A percentile compares a stretch with the other conserved stretches of the same genome.
Conservation (phyloP, 805 yeast species). For the Nakazawaea wyomingensis region DNA sequence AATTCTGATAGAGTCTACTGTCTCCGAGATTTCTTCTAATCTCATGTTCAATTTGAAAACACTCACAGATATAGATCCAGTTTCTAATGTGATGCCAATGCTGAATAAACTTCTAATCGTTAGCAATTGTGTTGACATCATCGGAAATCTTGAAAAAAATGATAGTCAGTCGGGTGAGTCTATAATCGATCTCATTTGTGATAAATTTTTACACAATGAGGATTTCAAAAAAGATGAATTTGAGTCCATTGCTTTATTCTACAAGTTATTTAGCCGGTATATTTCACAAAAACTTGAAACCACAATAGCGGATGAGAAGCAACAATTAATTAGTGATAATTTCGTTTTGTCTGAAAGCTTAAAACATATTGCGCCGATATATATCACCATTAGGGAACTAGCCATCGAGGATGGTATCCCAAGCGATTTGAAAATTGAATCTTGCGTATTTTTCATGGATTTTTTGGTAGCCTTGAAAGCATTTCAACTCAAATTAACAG, state of each 20-base stretch:
- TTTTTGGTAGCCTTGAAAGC: slow-evolving; percentile 28
- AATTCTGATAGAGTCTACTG: slow-evolving; percentile 14
- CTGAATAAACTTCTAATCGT: slow-evolving; percentile 17
- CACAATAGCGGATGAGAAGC: slow-evolving; percentile 13
- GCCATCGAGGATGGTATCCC: background rate
- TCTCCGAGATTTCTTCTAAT: slow-evolving; percentile 12
- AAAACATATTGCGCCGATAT: background rate
- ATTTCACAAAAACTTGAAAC: slow-evolving; percentile 18
- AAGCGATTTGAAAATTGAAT: slow-evolving; percentile 5
- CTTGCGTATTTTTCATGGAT: slow-evolving; percentile 22
- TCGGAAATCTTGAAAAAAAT: slow-evolving; percentile 18
- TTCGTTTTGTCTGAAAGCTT: slow-evolving; percentile 1
- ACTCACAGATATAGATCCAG: background rate
- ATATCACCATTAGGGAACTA: background rate
- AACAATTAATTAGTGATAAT: slow-evolving; percentile 1
- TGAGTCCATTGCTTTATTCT: background rate
- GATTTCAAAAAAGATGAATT: background rate
- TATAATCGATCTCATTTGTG: slow-evolving; percentile 17
- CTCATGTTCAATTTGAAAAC: slow-evolving; percentile 11
- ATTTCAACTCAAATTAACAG: slow-evolving; percentile 28
- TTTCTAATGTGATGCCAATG: background rate
- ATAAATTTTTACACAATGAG: slow-evolving; percentile 15
- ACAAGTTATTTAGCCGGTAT: slow-evolving; percentile 12
- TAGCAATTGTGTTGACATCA: slow-evolving; percentile 18
- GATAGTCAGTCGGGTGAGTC: slow-evolving; percentile 5